phyloP scores from a whole-genome alignment of 805 yeast genomes.

The Metschnikowia koreensis region DNA sequence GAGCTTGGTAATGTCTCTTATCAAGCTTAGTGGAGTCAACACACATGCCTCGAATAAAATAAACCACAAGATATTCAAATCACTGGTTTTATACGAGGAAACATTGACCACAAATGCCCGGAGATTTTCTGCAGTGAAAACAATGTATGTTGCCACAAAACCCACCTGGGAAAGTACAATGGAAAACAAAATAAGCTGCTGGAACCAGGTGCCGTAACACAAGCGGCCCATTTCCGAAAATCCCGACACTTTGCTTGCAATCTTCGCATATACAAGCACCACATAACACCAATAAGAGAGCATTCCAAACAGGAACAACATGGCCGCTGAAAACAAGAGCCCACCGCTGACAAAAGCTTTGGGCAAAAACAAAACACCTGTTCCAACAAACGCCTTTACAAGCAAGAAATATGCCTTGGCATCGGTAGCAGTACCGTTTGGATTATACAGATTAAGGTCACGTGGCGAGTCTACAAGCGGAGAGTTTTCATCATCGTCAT shows the following conservation, averaged over 20 bases:
- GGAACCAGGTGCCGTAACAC: constrained; percentile 66
- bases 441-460: constrained; percentile 13
- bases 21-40: constrained; percentile 66
- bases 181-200: constrained; percentile 58
- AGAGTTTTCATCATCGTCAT: constrained; percentile 40
- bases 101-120: constrained; percentile 59
- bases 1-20: constrained; percentile 72
- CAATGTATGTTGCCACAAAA: constrained; percentile 77
- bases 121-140: constrained; percentile 72
- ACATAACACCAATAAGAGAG: constrained; percentile 79
- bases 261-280: constrained; percentile 58
- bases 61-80: constrained; percentile 40
- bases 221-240: constrained; percentile 73
- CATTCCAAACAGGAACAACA: constrained; percentile 59
- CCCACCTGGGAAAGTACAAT: constrained; percentile 74
- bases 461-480: constrained; percentile 24
- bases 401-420: constrained; percentile 67
- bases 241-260: constrained; percentile 61
- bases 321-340: constrained; percentile 50
- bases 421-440: constrained; percentile 66
- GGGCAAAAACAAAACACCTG: constrained; percentile 71
- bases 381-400: constrained; percentile 73
- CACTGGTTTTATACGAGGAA: constrained; percentile 38
- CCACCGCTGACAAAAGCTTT: constrained; percentile 76
- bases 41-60: constrained; percentile 56